Evolutionary conservation across 106 monocot species (phyloP).

Genomic region (Phalaenopsis aphrodite): DNA sequence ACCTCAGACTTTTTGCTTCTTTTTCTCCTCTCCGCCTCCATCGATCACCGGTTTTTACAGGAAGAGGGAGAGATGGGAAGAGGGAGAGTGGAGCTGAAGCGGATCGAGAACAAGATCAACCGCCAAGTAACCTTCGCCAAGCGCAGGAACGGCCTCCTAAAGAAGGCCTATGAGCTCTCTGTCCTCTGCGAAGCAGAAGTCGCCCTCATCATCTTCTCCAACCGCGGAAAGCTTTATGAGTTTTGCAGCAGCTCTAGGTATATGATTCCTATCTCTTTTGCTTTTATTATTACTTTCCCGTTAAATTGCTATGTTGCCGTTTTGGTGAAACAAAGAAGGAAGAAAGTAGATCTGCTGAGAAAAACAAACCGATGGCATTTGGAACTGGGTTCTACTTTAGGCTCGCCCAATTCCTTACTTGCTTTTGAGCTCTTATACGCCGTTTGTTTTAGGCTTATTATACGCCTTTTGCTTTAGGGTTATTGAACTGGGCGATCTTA

Average conservation of each 20-base stretch:
- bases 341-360: slow-evolving; percentile 2
- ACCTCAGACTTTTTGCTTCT: background rate
- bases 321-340: background rate
- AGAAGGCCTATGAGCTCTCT: slow-evolving; percentile 70
- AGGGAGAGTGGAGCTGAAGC: slow-evolving; percentile 6
- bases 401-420: slow-evolving; percentile 5
- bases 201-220: slow-evolving; percentile 72
- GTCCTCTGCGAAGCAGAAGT: slow-evolving; percentile 72
- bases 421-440: background rate
- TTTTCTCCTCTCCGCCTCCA: background rate
- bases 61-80: background rate
- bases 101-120: slow-evolving; percentile 9
- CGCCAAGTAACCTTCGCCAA: slow-evolving; percentile 54
- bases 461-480: background rate
- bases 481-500: background rate
- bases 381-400: slow-evolving; percentile 4
- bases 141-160: slow-evolving; percentile 56
- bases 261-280: background rate
- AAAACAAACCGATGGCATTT: background rate
- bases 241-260: slow-evolving; percentile 16
- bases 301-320: background rate
- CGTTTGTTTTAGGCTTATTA: background rate
- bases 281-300: background rate
- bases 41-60: background rate
- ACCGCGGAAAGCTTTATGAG: slow-evolving; percentile 41